Evolutionary conservation across 768 basidiomycete species (phyloP), one percentile per base, ranked within the genome.

Genomic region (Serendipita sp.): DNA sequence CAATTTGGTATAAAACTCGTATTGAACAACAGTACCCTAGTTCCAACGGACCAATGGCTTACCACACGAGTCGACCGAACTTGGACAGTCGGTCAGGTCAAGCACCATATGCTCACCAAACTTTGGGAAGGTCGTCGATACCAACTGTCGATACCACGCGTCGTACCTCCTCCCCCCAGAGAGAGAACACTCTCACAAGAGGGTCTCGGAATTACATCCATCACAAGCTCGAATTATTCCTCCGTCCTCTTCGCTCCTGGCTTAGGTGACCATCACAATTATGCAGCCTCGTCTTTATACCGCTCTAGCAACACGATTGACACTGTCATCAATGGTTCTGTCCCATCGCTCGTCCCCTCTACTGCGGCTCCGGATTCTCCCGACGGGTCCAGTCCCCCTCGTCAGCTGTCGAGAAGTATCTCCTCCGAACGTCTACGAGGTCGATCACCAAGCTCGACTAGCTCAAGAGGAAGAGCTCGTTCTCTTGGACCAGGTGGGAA

Each of bases 1-100:
- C 5, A 50, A 31, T 50, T 6, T 50, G n/a, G 48, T n/a, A 50
- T 8, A 18, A n/a, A 2, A 31, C 48, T 50, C n/a, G 40, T 40
- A 40, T 13, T 40, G 13, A 40, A 0, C 40, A 40, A 0, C 6
- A 8, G 6, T 18, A 31, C 48, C 31, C 29, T 31, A 66, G 66
- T 66, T 31, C 66, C 66, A 16, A 65, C 64, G 11, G 66, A 66
- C 46, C 66, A 66, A 31, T 66, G 66, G 66, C 64, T 66, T 2
- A 66, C 66, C 1, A 65, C 66, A n/a, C 65, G 66, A 5, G 62
- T 66, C 44, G 66, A 66, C 29, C 48, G 66, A 15, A 65, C 66
- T n/a, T 66, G 66, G 66, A 43, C 15, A 29, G 65, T 66, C 53
- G 18, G 27, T 34, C 55, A 60, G 36, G 55, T 60, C 27, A 60